Percentiles rank a stretch among this genome's conserved stretches.
phyloP scores from a whole-genome alignment of 2,329 filamentous ascomycete species.

The Cyphellophora europaea region DNA sequence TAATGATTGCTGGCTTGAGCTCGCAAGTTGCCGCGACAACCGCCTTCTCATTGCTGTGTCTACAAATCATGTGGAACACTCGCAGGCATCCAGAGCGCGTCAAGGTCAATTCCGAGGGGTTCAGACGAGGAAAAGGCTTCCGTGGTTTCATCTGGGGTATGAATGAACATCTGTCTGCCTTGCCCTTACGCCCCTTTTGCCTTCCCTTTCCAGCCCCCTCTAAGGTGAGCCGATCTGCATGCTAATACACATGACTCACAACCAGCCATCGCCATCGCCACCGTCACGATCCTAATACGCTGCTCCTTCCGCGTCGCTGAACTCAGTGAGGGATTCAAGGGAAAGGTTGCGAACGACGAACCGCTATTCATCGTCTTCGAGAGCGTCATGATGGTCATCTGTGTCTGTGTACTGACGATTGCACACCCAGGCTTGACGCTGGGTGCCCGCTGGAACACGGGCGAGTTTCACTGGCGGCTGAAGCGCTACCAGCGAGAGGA shows the following conservation, averaged over 20 bases:
- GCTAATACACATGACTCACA: too few species aligned
- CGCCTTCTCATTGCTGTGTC: conserved; percentile 2
- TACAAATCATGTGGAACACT: conserved; percentile 3
- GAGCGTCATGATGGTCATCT: conserved; percentile 37
- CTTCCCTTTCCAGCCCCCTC: too few species aligned
- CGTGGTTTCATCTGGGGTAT: conserved; percentile 2
- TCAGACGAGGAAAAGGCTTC: conserved; percentile 1
- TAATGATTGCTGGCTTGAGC: conserved; percentile 32
- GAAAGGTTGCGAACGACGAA: conserved; percentile 37
- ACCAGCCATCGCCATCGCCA: conserved; percentile 20
- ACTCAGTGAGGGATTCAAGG: conserved; percentile 34
- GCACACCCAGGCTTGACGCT: conserved; percentile 5
- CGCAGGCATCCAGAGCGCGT: conserved; percentile 2
- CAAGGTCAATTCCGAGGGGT: neutral
- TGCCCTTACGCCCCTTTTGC: neutral
- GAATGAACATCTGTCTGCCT: too few species aligned
- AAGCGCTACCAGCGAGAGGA: neutral
- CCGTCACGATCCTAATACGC: conserved; percentile 33
- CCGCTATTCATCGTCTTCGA: conserved; percentile 40
- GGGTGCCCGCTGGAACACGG: conserved; percentile 3
- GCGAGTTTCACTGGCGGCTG: conserved; percentile 3
- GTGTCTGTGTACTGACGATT: conserved; percentile 3
- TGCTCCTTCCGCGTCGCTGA: conserved; percentile 40
- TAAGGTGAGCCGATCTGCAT: too few species aligned
- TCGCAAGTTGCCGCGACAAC: conserved; percentile 25